These are phyloP conservation scores for Silene noctiflora DNA, from an alignment of 179 eudicot species.

Conservation along the genomic window DNA sequence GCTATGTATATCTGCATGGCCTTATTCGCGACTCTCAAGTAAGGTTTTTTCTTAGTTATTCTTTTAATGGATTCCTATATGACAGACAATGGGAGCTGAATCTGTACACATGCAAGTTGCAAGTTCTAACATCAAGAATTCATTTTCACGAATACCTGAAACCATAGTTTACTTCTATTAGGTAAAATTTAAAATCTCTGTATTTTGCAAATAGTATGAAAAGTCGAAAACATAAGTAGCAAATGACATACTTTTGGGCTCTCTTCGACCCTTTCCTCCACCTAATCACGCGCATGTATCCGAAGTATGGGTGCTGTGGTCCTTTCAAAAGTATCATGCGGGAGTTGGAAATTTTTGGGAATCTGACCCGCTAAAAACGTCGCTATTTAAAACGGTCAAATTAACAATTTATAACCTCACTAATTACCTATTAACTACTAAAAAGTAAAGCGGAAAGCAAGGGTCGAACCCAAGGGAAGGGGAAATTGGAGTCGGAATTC, in stretches of 20 bases:
- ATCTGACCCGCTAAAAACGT: too few species aligned
- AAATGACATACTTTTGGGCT: not conserved
- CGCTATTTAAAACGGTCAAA: too few species aligned
- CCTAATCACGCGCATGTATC: not conserved
- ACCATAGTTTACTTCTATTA: not conserved
- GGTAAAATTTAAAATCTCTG: not conserved
- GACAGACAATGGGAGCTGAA: not conserved
- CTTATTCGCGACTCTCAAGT: constrained; percentile 96
- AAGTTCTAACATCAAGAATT: not conserved
- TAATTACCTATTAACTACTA: too few species aligned
- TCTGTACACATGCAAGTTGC: not conserved
- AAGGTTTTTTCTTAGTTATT: constrained; percentile 23
- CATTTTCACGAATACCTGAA: not conserved
- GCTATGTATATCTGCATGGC: constrained; percentile 83
- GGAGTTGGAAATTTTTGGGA: not conserved
- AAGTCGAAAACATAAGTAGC: not conserved
- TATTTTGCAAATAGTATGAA: not conserved
- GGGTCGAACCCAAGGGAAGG: too few species aligned
- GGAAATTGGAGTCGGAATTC: too few species aligned
- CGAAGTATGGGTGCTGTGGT: not conserved
- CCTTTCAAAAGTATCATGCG: not conserved
- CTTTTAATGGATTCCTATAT: not conserved
- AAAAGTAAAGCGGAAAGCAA: too few species aligned
- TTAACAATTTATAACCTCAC: too few species aligned
- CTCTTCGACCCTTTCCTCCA: not conserved